Evolutionary conservation across 805 yeast species (phyloP).

Genomic region (Metschnikowia corniflorae): DNA sequence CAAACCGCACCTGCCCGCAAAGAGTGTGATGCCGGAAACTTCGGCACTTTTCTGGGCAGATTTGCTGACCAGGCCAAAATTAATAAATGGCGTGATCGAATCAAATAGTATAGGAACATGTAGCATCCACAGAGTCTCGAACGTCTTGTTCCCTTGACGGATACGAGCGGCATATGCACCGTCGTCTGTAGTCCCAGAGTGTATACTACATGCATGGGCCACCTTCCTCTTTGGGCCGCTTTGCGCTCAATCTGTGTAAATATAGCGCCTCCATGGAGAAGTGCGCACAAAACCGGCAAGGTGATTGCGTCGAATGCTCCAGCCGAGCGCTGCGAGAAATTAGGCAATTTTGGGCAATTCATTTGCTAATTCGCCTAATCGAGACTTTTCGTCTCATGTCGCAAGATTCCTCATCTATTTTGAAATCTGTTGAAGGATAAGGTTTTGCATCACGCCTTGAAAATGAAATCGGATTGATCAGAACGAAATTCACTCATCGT

Average conservation of each 20-base stretch:
- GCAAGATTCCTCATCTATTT: too few relatives aligned
- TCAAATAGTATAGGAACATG: too few relatives aligned
- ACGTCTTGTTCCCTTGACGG: too few relatives aligned
- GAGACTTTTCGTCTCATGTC: neutral
- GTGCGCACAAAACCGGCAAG: conserved; percentile 9
- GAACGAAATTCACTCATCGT: conserved; percentile 1
- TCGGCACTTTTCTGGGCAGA: too few relatives aligned
- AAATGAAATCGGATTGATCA: neutral
- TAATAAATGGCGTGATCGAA: too few relatives aligned
- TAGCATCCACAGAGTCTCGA: too few relatives aligned
- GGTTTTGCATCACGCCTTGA: too few relatives aligned
- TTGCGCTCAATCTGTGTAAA: conserved; percentile 7
- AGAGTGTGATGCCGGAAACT: neutral
- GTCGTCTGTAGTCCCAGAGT: too few relatives aligned
- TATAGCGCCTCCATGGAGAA: conserved; percentile 1
- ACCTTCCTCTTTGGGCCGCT: conserved; percentile 9
- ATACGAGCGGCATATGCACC: too few relatives aligned
- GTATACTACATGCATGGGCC: conserved; percentile 2
- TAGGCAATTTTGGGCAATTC: neutral
- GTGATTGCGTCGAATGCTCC: conserved; percentile 1
- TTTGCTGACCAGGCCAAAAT: too few relatives aligned
- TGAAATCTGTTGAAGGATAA: too few relatives aligned
- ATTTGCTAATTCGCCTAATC: conserved; percentile 3
- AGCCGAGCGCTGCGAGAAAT: conserved; percentile 2
- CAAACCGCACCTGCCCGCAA: conserved; percentile 5